Evolutionary conservation across 2,329 filamentous ascomycete species (phyloP).

Genomic region (Blumeriella jaapii): DNA sequence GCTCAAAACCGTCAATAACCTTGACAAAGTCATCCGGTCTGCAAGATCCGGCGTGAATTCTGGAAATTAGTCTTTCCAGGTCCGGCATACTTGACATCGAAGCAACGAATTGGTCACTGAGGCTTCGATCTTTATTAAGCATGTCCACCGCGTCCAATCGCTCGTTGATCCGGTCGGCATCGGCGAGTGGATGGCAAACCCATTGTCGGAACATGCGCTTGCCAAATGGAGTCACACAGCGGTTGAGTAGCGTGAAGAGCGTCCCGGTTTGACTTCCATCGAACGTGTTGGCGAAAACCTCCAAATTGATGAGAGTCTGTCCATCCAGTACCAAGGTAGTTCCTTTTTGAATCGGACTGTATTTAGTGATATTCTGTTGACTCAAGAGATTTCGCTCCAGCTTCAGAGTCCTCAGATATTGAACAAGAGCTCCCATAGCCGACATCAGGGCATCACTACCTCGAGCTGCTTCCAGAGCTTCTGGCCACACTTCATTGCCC

Average conservation of each 20-base stretch:
- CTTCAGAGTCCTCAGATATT: conserved; percentile 78
- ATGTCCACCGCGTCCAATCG: conserved; percentile 89
- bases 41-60: conserved; percentile 86
- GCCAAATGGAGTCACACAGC: conserved; percentile 91
- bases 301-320: conserved; percentile 95
- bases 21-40: conserved; percentile 85
- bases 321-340: conserved; percentile 88
- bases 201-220: conserved; percentile 94
- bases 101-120: conserved; percentile 79
- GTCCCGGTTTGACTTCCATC: conserved; percentile 81
- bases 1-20: conserved; percentile 91
- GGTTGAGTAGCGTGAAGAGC: conserved; percentile 79
- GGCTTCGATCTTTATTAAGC: conserved; percentile 67
- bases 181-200: conserved; percentile 90
- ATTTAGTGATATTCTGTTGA: conserved; percentile 81
- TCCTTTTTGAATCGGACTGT: conserved; percentile 81
- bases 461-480: conserved; percentile 56
- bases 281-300: conserved; percentile 86
- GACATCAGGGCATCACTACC: conserved; percentile 81
- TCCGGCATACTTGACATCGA: conserved; percentile 89
- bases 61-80: conserved; percentile 84
- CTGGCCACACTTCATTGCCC: conserved; percentile 60
- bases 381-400: conserved; percentile 80
- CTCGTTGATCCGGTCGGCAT: conserved; percentile 81
- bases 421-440: conserved; percentile 75